Evolutionary conservation across 306 rosid genomes (phyloP), one percentile per base, ranked within the genome.

Genomic region (Canavalia gladiata): DNA sequence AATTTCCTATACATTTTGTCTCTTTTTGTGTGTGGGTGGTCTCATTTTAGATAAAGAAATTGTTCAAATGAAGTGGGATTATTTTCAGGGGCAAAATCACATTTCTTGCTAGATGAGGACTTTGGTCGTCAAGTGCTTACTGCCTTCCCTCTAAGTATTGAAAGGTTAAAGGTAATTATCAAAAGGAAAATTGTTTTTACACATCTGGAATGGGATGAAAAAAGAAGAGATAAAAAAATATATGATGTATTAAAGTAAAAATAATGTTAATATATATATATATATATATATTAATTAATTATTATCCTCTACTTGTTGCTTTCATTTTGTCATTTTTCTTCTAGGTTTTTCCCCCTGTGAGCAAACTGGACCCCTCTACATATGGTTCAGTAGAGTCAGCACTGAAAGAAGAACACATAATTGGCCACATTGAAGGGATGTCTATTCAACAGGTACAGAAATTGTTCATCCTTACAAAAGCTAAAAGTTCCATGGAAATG

Each of bases 291-390:
- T 18, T 18, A 18, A 18, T 18, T 18, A 18, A 18, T 18, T 28
- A 6, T 56, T 41, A n/a, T n/a, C 58, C 13, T 57, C 12, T 31
- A 28, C 42, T 43, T 51, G 11, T 73, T 45, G 5, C 2, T 59
- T 71, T 42, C 65, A 18, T 12, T 13, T 64, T 73, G 42, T 35
- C 74, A 57, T 13, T 56, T 54, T 57, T 10, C 62, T 13, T 3
- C 54, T 29, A 87, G 87, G 87, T 64, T 78, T 89, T 87, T 50
- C 91, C 93, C 62, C 91, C 91, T 6, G 77, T 12, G 73, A 89
- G 88, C 81, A 87, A 87, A 63, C 33, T 89, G 76, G 87, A 84
- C 72, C 68, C 90, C 29, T 83, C 87, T 76, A 72, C 76, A 42
- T 87, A 81, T 72, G 92, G 92, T 13, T 77, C 87, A 12, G 68